Evolutionary conservation across 352 stramenopile genomes (phyloP).

Genomic region (Phytopythium montanum): DNA sequence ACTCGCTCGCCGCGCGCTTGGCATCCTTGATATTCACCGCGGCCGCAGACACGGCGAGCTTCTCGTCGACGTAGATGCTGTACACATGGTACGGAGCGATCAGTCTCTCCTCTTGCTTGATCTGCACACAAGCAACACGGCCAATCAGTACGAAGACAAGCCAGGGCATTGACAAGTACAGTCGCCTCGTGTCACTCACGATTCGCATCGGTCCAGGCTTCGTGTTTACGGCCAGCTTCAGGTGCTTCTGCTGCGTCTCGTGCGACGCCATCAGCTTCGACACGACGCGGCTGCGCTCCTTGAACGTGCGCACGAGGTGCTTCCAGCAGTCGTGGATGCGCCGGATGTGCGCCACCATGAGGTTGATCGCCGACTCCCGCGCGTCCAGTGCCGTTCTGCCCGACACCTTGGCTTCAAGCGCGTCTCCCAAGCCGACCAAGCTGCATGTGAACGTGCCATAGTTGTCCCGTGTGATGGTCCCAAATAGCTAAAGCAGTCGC

Average conservation of each 20-base stretch:
- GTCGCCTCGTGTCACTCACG: not conserved
- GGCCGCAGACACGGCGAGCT: slow-evolving; percentile 47
- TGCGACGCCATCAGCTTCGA: slow-evolving; percentile 67
- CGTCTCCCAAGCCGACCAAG: slow-evolving; percentile 27
- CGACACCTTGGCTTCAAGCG: slow-evolving; percentile 24
- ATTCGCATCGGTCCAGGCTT: not conserved
- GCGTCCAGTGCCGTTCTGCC: slow-evolving; percentile 29
- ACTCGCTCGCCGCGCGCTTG: slow-evolving; percentile 67
- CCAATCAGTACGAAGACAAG: not conserved
- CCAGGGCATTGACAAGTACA: not conserved
- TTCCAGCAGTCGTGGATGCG: slow-evolving; percentile 48
- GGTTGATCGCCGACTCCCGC: slow-evolving; percentile 22
- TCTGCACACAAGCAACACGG: slow-evolving; percentile 6
- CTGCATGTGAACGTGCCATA: slow-evolving; percentile 24
- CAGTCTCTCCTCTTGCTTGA: slow-evolving; percentile 29
- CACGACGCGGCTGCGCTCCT: slow-evolving; percentile 32
- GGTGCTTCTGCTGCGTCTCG: slow-evolving; percentile 48
- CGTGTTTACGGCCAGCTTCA: slow-evolving; percentile 11
- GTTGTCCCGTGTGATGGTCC: slow-evolving; percentile 14
- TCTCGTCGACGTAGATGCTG: slow-evolving; percentile 40
- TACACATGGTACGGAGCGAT: slow-evolving; percentile 44
- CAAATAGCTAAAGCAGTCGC: slow-evolving; percentile 16
- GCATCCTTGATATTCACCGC: slow-evolving; percentile 71
- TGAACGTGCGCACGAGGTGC: slow-evolving; percentile 41
- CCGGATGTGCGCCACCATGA: slow-evolving; percentile 34